Evolutionary conservation across 2,329 filamentous ascomycete genomes (phyloP).

Genomic region (Cladosporium phlei): DNA sequence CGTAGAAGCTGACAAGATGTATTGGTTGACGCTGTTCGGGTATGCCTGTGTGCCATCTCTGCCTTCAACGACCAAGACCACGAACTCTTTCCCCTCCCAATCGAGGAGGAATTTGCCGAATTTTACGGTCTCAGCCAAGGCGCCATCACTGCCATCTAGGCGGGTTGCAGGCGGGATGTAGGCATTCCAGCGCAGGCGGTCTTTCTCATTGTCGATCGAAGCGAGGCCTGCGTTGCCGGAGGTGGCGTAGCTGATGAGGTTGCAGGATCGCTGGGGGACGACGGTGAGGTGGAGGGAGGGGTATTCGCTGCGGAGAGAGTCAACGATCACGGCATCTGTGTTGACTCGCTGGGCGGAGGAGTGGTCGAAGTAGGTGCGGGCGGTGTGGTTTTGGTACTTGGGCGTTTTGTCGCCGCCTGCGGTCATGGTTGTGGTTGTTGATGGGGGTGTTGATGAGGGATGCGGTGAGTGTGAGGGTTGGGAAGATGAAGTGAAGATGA

Average conservation of each 20-base stretch:
- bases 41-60: constrained; percentile 35
- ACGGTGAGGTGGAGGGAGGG: constrained; percentile 42
- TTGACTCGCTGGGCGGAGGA: constrained; percentile 39
- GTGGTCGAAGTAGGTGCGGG: constrained; percentile 41
- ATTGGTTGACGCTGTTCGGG: constrained; percentile 36
- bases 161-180: constrained; percentile 38
- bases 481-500: no score
- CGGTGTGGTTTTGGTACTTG: constrained; percentile 31
- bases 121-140: constrained; percentile 34
- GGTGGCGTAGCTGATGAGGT: constrained; percentile 40
- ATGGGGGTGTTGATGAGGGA: background rate
- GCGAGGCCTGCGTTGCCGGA: constrained; percentile 39
- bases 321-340: constrained; percentile 41
- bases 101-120: constrained; percentile 45
- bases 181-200: constrained; percentile 35
- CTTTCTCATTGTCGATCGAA: constrained; percentile 38
- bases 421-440: constrained; percentile 16
- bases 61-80: constrained; percentile 40
- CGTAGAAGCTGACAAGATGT: constrained; percentile 38
- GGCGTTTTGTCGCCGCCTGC: constrained; percentile 8
- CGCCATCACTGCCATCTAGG: constrained; percentile 34
- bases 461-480: no score
- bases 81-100: constrained; percentile 41
- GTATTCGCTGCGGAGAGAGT: constrained; percentile 43
- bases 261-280: constrained; percentile 30